Conservation (phyloP, 371 early-diverging fungal species). For the Circinella umbellata region DNA sequence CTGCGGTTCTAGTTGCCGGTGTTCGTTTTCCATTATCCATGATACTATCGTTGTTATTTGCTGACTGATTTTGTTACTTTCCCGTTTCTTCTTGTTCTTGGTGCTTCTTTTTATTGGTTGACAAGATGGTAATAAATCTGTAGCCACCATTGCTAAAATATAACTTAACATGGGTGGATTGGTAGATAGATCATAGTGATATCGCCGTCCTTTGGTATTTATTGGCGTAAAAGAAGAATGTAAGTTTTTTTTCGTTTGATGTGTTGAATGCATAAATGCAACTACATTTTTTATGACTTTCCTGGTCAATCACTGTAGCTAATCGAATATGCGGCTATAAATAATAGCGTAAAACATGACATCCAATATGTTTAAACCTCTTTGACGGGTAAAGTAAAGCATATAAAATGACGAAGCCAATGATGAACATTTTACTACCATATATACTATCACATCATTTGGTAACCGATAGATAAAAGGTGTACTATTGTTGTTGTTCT, state of each 20-base stretch:
- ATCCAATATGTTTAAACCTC: background rate
- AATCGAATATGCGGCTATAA: background rate
- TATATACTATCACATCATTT: background rate
- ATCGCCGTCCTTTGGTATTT: background rate
- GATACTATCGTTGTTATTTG: background rate
- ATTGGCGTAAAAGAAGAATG: background rate
- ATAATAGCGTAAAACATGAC: background rate
- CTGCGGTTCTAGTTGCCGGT: background rate
- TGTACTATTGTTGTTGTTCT: background rate
- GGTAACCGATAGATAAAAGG: background rate
- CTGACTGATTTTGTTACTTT: background rate
- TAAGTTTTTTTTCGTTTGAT: background rate
- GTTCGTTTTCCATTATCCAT: background rate
- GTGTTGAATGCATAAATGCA: background rate
- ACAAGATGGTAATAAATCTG: background rate
- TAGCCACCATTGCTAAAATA: background rate
- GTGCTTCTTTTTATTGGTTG: background rate
- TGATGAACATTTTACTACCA: background rate
- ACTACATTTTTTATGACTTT: background rate
- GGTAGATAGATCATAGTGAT: background rate
- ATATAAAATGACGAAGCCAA: background rate
- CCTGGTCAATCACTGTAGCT: background rate
- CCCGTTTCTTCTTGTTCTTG: too few relatives aligned
- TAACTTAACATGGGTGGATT: background rate
- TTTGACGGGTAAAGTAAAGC: background rate